Conservation (phyloP, 2,329 filamentous ascomycete species). For the Aspergillus aculeatus region DNA sequence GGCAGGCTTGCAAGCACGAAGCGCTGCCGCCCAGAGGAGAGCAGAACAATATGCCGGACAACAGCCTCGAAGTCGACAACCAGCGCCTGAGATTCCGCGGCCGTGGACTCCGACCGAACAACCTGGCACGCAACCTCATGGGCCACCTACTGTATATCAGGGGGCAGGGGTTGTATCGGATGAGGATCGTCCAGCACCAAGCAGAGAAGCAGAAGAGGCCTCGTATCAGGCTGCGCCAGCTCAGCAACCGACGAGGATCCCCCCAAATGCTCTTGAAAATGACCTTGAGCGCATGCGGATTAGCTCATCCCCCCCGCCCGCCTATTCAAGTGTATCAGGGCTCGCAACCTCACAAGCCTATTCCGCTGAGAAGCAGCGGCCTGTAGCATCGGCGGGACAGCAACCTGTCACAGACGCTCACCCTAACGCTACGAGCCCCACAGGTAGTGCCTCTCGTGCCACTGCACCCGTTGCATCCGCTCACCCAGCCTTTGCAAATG, state of each 20-base stretch:
- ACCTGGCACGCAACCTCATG: constrained; percentile 81
- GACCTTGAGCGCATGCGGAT: constrained; percentile 82
- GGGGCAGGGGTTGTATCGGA: constrained; percentile 67
- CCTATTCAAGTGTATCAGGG: constrained; percentile 75
- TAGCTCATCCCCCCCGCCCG: constrained; percentile 84
- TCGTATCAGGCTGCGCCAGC: constrained; percentile 21
- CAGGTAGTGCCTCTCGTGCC: constrained; percentile 12
- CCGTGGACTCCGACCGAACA: constrained; percentile 96
- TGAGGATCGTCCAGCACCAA: constrained; percentile 40
- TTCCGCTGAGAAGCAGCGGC: constrained; percentile 73
- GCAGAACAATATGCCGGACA: constrained; percentile 71
- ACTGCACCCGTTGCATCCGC: constrained; percentile 35
- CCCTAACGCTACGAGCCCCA: constrained; percentile 26
- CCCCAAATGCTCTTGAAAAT: constrained; percentile 74
- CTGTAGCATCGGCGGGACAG: constrained; percentile 30
- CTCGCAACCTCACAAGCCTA: constrained; percentile 57
- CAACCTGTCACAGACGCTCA: constrained; percentile 22
- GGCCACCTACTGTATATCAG: constrained; percentile 88
- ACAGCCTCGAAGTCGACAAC: constrained; percentile 35
- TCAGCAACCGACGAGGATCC: constrained; percentile 40
- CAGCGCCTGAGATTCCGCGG: constrained; percentile 46
- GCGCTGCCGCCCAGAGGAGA: constrained; percentile 77
- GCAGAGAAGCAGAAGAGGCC: constrained; percentile 25
- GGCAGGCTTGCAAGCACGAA: constrained; percentile 71
- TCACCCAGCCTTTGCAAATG: constrained; percentile 87